phyloP scores from a whole-genome alignment of 2,329 filamentous ascomycete genomes.

The Sarocladiaceae sp. region DNA sequence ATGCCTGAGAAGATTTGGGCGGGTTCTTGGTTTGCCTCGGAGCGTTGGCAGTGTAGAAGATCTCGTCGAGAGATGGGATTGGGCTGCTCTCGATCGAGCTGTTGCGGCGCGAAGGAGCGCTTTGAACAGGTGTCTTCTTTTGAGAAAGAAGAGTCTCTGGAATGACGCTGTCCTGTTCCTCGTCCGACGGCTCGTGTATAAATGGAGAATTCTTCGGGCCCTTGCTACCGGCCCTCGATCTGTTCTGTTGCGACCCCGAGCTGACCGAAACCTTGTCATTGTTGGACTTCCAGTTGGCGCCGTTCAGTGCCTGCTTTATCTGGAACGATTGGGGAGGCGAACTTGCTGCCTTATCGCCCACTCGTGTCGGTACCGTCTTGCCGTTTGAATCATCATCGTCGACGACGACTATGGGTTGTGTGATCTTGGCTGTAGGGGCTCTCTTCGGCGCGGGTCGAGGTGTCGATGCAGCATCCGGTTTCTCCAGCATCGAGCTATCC shows the following conservation, averaged over 20 bases:
- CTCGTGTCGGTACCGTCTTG: too few relatives aligned
- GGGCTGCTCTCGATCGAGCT: slow-evolving; percentile 33
- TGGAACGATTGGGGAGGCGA: too few relatives aligned
- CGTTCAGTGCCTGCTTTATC: too few relatives aligned
- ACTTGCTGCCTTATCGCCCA: too few relatives aligned
- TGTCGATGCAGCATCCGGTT: not conserved
- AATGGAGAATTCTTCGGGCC: not conserved
- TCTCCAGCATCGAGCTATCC: not conserved
- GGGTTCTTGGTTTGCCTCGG: slow-evolving; percentile 32
- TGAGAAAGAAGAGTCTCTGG: slow-evolving; percentile 17
- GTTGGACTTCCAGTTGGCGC: too few relatives aligned
- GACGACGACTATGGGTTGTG: not conserved
- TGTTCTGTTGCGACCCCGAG: too few relatives aligned
- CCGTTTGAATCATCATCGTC: not conserved
- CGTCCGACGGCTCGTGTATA: not conserved
- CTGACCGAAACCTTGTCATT: too few relatives aligned
- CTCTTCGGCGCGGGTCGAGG: too few relatives aligned
- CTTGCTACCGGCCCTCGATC: too few relatives aligned
- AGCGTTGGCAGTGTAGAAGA: slow-evolving; percentile 36
- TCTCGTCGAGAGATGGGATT: slow-evolving; percentile 30
- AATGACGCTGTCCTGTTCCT: slow-evolving; percentile 12
- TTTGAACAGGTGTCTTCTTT: slow-evolving; percentile 11
- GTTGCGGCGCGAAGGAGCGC: slow-evolving; percentile 17
- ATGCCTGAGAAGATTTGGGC: slow-evolving; percentile 21
- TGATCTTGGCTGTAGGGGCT: not conserved